A percentile compares a stretch with the other conserved stretches of the same genome.
These are phyloP conservation scores for Porodaedalea pini DNA, from an alignment of 1,284 basidiomycete species.

Conservation along the genomic window DNA sequence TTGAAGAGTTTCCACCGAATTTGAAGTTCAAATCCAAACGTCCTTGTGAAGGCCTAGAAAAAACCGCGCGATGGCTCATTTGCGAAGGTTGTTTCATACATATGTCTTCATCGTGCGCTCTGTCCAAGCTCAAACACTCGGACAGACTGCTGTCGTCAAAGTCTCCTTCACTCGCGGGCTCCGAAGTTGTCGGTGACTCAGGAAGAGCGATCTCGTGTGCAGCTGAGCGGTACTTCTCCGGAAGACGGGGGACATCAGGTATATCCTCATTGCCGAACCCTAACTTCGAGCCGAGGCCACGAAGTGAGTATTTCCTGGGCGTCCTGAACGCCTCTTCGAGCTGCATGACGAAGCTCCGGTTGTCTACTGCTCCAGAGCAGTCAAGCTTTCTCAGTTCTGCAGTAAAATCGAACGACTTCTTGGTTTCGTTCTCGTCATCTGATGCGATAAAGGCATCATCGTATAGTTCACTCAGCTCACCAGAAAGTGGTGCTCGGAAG, in stretches of 20 bases:
- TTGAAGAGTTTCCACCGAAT: conserved; percentile 55
- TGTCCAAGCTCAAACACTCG: not conserved
- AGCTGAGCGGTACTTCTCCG: conserved; percentile 26
- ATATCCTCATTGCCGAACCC: conserved; percentile 29
- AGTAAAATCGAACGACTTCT: conserved; percentile 84
- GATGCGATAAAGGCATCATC: conserved; percentile 40
- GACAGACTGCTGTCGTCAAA: conserved; percentile 35
- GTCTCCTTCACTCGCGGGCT: conserved; percentile 20
- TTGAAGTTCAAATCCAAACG: conserved; percentile 66
- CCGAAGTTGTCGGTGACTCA: conserved; percentile 14
- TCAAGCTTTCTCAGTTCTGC: conserved; percentile 71
- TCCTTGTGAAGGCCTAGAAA: conserved; percentile 55
- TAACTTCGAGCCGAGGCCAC: conserved; percentile 36
- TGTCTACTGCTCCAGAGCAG: conserved; percentile 61
- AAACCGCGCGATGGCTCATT: conserved; percentile 30
- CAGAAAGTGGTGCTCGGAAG: conserved; percentile 44
- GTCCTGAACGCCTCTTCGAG: conserved; percentile 75
- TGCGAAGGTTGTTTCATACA: conserved; percentile 9
- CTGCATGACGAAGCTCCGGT: conserved; percentile 79
- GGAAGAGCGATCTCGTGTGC: conserved; percentile 26
- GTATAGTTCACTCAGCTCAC: conserved; percentile 43
- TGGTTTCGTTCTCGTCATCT: conserved; percentile 59
- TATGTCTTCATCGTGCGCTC: conserved; percentile 2
- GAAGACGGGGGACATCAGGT: conserved; percentile 44
- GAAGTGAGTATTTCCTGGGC: conserved; percentile 61